Evolutionary conservation across 306 rosid species (phyloP).

Genomic region (Rosa multiflora): DNA sequence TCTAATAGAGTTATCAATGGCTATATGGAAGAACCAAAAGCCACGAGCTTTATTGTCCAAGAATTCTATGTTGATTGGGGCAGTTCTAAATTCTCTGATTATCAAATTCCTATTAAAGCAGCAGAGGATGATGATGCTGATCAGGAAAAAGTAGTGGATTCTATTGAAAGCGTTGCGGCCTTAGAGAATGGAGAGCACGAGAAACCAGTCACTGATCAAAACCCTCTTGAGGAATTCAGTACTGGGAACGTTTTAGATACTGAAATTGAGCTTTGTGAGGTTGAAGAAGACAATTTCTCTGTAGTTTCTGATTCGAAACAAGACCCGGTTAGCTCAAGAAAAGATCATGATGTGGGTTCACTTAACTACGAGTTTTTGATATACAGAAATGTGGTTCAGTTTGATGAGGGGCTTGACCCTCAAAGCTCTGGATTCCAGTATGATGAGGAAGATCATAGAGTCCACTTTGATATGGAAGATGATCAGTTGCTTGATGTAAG

Average conservation of each 20-base stretch:
- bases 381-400: slow-evolving; percentile 7
- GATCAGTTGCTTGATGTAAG: slow-evolving; percentile 1
- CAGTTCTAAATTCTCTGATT: slow-evolving; percentile 19
- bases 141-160: not conserved
- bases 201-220: not conserved
- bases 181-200: slow-evolving; percentile 1
- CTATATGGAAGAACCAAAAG: slow-evolving; percentile 53
- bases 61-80: slow-evolving; percentile 44
- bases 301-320: slow-evolving; percentile 36
- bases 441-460: slow-evolving; percentile 13
- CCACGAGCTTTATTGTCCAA: slow-evolving; percentile 42
- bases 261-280: slow-evolving; percentile 35
- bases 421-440: slow-evolving; percentile 16
- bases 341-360: slow-evolving; percentile 29
- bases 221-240: not conserved
- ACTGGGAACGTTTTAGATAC: not conserved
- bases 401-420: slow-evolving; percentile 27
- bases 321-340: slow-evolving; percentile 40
- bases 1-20: slow-evolving; percentile 33
- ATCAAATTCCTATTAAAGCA: slow-evolving; percentile 6
- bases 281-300: slow-evolving; percentile 35
- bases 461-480: not conserved
- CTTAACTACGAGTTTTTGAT: slow-evolving; percentile 35
- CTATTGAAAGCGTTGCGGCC: slow-evolving; percentile 16
- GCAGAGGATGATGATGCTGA: not conserved